phyloP scores from a whole-genome alignment of 2,329 filamentous ascomycete species.

The Zasmidium angulare region DNA sequence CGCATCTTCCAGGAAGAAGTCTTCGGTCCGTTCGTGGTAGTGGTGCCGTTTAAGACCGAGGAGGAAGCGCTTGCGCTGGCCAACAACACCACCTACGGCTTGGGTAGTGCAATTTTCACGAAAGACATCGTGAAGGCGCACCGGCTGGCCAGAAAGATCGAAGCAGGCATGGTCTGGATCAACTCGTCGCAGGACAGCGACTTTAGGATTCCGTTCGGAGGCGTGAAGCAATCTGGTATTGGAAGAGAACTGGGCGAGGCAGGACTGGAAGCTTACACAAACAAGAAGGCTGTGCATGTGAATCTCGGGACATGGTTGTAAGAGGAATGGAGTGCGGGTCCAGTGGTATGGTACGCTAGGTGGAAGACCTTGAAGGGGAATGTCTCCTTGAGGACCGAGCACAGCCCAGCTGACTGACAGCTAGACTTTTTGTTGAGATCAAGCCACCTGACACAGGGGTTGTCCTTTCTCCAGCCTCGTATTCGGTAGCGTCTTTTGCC shows the following conservation, averaged over 20 bases:
- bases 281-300: slow-evolving; percentile 55
- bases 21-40: slow-evolving; percentile 63
- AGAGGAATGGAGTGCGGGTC: not conserved
- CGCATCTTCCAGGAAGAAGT: slow-evolving; percentile 48
- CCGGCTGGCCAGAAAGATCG: slow-evolving; percentile 52
- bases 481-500: not conserved
- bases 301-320: slow-evolving; percentile 47
- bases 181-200: slow-evolving; percentile 58
- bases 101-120: slow-evolving; percentile 63
- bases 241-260: slow-evolving; percentile 61
- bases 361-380: not conserved
- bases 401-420: not conserved
- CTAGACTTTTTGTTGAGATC: not conserved
- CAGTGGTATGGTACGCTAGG: not conserved
- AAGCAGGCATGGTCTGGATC: slow-evolving; percentile 70
- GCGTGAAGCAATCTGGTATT: slow-evolving; percentile 61
- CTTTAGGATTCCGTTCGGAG: slow-evolving; percentile 58
- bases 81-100: slow-evolving; percentile 62
- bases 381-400: not conserved
- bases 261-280: slow-evolving; percentile 59
- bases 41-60: slow-evolving; percentile 59
- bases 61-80: slow-evolving; percentile 55
- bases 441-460: not conserved
- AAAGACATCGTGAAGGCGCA: slow-evolving; percentile 61
- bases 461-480: not conserved